phyloP scores from a whole-genome alignment of 768 basidiomycete genomes.

The Psilocybe azurescens region DNA sequence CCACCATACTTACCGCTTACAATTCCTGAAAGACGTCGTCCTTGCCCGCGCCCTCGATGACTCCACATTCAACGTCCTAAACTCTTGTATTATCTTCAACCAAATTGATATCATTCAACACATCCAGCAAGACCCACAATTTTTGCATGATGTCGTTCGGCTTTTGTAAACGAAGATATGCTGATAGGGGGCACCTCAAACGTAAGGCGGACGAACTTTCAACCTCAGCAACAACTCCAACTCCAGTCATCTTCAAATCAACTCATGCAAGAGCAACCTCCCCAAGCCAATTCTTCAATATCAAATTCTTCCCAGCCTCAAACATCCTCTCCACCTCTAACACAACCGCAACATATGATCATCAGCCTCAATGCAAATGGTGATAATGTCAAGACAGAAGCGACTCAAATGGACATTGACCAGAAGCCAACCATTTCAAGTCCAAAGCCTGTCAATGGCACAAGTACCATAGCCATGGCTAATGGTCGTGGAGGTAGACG shows the following conservation, averaged over 20 bases:
- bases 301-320: not conserved
- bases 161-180: constrained; percentile 75
- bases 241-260: constrained; percentile 18
- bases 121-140: constrained; percentile 76
- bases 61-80: constrained; percentile 95
- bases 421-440: constrained; percentile 29
- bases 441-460: constrained; percentile 37
- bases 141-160: constrained; percentile 79
- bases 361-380: constrained; percentile 48
- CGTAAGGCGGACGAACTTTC: constrained; percentile 23
- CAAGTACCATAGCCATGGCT: constrained; percentile 6
- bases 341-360: constrained; percentile 34
- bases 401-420: constrained; percentile 46
- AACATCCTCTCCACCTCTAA: constrained; percentile 6
- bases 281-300: not conserved
- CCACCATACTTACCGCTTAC: constrained; percentile 96
- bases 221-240: constrained; percentile 24
- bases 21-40: constrained; percentile 98
- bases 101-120: constrained; percentile 97
- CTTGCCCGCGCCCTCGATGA: constrained; percentile 95
- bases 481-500: constrained; percentile 31
- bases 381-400: constrained; percentile 38
- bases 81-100: constrained; percentile 97
- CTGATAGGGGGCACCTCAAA: constrained; percentile 44
- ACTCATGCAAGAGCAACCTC: constrained; percentile 18